phyloP scores from a whole-genome alignment of 2,329 filamentous ascomycete species.

The Colletotrichum sp. region DNA sequence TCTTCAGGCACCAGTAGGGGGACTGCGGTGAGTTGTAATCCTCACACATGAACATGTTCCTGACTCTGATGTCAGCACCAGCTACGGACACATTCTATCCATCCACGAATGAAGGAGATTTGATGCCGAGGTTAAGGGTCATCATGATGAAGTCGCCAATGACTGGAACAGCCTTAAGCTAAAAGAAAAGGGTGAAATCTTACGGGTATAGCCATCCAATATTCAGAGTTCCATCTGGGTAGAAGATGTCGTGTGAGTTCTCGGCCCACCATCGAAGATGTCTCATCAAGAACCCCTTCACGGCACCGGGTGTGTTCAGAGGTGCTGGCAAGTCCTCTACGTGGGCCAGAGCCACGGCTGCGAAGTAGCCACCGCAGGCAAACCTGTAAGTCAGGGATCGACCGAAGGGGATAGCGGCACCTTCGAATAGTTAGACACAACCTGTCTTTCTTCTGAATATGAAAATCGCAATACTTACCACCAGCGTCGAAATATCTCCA shows the following conservation, averaged over 20 bases:
- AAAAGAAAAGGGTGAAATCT: neutral
- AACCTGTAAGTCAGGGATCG: constrained; percentile 57
- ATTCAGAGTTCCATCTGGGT: constrained; percentile 52
- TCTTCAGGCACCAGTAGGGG: constrained; percentile 59
- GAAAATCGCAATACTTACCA: constrained; percentile 32
- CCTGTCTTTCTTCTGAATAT: too few species aligned
- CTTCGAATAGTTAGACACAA: constrained; percentile 30
- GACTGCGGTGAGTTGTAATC: constrained; percentile 64
- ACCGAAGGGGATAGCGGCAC: constrained; percentile 56
- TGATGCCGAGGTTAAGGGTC: rapidly evolving
- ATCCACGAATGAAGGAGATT: rapidly evolving
- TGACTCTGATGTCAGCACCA: neutral
- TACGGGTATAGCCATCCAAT: constrained; percentile 44
- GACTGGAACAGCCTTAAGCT: rapidly evolving
- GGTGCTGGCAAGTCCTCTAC: constrained; percentile 40
- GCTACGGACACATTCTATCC: neutral
- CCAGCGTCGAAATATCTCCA: constrained; percentile 54
- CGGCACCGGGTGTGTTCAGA: constrained; percentile 38
- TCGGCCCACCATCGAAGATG: constrained; percentile 56
- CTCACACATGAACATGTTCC: constrained; percentile 60
- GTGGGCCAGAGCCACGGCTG: constrained; percentile 47
- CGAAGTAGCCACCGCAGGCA: constrained; percentile 53
- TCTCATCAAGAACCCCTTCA: constrained; percentile 55
- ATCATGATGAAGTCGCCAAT: neutral
- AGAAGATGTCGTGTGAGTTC: constrained; percentile 48